Conservation (phyloP, 179 eudicot species). For the Gypsophila paniculata region DNA sequence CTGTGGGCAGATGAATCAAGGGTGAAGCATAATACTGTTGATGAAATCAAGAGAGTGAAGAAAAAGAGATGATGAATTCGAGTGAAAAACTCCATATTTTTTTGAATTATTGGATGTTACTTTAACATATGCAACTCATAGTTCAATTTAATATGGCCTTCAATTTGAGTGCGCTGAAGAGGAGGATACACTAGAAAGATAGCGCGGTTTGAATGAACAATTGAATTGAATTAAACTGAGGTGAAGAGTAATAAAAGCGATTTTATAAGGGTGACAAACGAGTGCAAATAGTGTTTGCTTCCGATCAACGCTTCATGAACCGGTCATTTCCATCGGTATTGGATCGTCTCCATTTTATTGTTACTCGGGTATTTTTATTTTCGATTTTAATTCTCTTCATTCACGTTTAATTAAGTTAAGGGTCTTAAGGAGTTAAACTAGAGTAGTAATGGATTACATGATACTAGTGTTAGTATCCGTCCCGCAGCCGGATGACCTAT, state of each 20-base stretch:
- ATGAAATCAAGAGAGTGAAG: slow-evolving; percentile 9
- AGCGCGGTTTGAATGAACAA: slow-evolving; percentile 13
- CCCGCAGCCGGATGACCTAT: too few relatives aligned
- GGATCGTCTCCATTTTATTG: too few relatives aligned
- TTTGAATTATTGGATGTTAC: slow-evolving; percentile 9
- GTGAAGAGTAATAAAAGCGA: neutral
- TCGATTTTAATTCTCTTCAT: too few relatives aligned
- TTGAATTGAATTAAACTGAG: neutral
- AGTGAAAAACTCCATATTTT: slow-evolving; percentile 32
- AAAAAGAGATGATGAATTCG: slow-evolving; percentile 16
- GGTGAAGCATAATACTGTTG: slow-evolving; percentile 14
- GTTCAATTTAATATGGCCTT: too few relatives aligned
- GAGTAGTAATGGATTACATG: too few relatives aligned
- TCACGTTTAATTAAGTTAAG: too few relatives aligned
- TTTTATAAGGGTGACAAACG: slow-evolving; percentile 6
- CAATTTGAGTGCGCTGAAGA: too few relatives aligned
- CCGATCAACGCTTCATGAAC: neutral
- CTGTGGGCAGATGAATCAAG: slow-evolving; percentile 20
- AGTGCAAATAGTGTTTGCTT: slow-evolving; percentile 13
- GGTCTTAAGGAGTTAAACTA: too few relatives aligned
- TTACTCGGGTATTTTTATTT: too few relatives aligned
- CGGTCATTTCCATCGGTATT: too few relatives aligned
- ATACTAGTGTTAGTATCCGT: too few relatives aligned
- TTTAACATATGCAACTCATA: neutral
- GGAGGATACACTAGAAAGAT: neutral